A percentile compares a stretch with the other conserved stretches of the same genome.
Conservation (phyloP, 192 early-diverging fungal genomes). For the Backusella psychrophila region DNA sequence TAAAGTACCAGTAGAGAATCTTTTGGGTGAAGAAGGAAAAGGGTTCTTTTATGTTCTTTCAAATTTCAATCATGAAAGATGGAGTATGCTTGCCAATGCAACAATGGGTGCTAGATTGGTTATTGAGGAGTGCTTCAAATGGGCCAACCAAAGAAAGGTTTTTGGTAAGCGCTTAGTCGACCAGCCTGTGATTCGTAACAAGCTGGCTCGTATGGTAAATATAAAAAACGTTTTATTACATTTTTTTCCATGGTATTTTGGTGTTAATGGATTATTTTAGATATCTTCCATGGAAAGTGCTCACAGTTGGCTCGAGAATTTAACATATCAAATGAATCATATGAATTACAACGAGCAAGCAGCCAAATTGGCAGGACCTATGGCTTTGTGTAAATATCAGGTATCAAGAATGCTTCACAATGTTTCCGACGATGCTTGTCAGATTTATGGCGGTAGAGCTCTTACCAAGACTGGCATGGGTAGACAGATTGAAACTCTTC, state of each 20-base stretch:
- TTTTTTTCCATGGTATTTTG: background rate
- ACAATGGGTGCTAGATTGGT: slow-evolving; percentile 38
- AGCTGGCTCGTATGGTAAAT: slow-evolving; percentile 61
- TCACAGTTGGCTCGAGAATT: slow-evolving; percentile 57
- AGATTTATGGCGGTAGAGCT: slow-evolving; percentile 73
- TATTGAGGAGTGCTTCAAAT: slow-evolving; percentile 64
- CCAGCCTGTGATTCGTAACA: slow-evolving; percentile 68
- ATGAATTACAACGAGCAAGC: slow-evolving; percentile 62
- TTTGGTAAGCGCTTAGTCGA: slow-evolving; percentile 66
- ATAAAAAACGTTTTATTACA: background rate
- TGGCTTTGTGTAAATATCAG: slow-evolving; percentile 58
- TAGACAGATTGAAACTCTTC: slow-evolving; percentile 57
- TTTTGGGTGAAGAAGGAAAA: slow-evolving; percentile 59
- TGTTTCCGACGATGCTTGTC: slow-evolving; percentile 61
- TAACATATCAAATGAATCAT: slow-evolving; percentile 69
- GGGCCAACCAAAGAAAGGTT: slow-evolving; percentile 69
- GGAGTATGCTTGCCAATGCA: slow-evolving; percentile 44
- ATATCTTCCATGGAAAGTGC: slow-evolving; percentile 45
- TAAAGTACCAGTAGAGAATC: slow-evolving; percentile 72
- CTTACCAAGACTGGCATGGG: slow-evolving; percentile 75
- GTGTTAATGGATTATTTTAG: slow-evolving; percentile 3
- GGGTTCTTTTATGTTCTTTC: slow-evolving; percentile 67
- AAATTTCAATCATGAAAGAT: slow-evolving; percentile 75
- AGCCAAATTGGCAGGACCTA: slow-evolving; percentile 58
- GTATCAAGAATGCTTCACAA: slow-evolving; percentile 55